Base-by-base conservation (phyloP, 768 basidiomycete species). In the Amanita brunnescens region DNA sequence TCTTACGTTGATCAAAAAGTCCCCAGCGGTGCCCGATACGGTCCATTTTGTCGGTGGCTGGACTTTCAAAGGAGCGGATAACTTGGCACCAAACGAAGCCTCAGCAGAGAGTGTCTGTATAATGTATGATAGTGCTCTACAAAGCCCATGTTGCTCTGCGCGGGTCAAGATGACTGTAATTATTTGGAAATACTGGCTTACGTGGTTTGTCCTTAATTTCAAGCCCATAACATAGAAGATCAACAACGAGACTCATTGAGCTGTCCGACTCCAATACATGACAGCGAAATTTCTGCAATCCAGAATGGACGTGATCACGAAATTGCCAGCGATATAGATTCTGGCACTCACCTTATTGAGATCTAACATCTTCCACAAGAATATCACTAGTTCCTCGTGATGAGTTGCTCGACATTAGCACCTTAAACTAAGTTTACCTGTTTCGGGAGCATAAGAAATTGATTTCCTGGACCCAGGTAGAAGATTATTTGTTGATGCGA, bases 181-280 rank as follows among this genome's bases (percentile, higher is more conserved):
- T 18, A 14, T 24, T 14, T 43, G 20, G 50, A 13, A 41, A 40
- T n/a, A 49, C 10, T 29, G 58, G 66, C 83, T 62, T 62, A 95
- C 92, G 82, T 54, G 92, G 87, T 67, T 91, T 91, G 61, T 97
- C 94, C 66, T 96, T 96, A 61, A 92, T 83, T 54, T 94, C 91
- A 23, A 96, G 71, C 44, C 80, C 80, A 62, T 86, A 87, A 58
- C 86, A 85, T 12, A 96, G 67, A 32, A 95, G 75, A 64, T 88
- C 85, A 0, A 79, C 86, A 23, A 91, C 69, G 3, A 93, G 61
- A 59, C 94, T 87, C 64, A 80, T 81, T 2, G 80, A 80, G 62
- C 79, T 84, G 32, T 91, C 89, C 1, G 85, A 87, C 47, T 92
- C 87, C 10, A 94, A 67, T 6, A 94, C 68, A 62, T 85, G 84